Evolutionary conservation across 257 asterid species (phyloP), one percentile per base, ranked within the genome.

Genomic region (Primulina tabacum): DNA sequence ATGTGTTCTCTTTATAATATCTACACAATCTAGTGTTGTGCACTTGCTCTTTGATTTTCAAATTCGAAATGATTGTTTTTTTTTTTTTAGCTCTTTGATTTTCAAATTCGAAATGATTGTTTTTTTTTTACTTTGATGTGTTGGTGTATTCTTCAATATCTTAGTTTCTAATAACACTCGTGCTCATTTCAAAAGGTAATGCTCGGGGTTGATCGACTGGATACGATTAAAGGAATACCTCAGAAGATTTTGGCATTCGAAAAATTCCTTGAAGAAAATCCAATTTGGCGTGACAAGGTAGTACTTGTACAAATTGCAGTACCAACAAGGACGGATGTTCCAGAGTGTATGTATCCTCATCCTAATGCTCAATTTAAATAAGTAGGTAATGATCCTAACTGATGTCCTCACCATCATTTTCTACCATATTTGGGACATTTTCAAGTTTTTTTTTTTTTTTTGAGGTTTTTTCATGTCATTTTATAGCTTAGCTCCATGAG

Each of bases 181-280:
- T 64, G 38, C 73, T 56, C 57, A 56, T 74, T 50, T 73, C 67
- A 72, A 64, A 76, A 92, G 98, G 92, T 92, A 62, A 92, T 92
- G 98, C 77, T 92, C 37, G 98, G 97, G 57, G 97, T 92, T 55
- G 98, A 92, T 70, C 92, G 98, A 58, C 84, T 92, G 71, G 98
- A 90, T 80, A 92, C 87, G 95, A 92, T 90, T 53, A 92, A 92
- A 69, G 98, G 97, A 68, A 90, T 90, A 72, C 96, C 97, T 16
- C 97, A 92, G 79, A 90, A 90, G 84, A 84, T 92, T 71, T 82
- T 92, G 86, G 98, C 98, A 71, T 90, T 92, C 82, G 98, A 92
- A 76, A 90, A 92, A 74, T 90, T 92, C 75, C 96, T 92, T 21
- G 98, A 92, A 81, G 98, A 92, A 86, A 92, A 92, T 75, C 92